Base-by-base conservation (phyloP, 306 rosid species). In the Vachellia pachyceras region DNA sequence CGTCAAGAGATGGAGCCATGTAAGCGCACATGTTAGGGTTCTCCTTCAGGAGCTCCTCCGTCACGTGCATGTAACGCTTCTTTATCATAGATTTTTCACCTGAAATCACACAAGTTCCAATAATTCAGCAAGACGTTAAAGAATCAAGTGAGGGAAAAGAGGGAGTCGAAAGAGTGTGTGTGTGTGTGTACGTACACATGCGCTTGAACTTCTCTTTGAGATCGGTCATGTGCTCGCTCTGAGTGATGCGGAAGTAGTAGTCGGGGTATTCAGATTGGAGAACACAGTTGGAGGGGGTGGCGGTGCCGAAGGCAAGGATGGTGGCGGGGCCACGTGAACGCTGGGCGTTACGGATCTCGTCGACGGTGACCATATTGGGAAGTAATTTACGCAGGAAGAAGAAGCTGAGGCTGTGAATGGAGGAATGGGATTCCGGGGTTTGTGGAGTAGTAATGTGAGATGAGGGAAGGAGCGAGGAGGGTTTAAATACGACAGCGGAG, bases 1-100 rank as follows among this genome's bases (percentile, higher is more conserved):
- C 88, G 63, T 90, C 94, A 4, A 90, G 55, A 1, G 94, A 90
- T 3, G 94, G 92, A 0, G 88, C 94, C 94, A 88, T 88, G 86
- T 86, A 90, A 0, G 49, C 92, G 13, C 87, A 83, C 85, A 90
- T 77, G 60, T 79, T 83, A 0, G 89, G 88, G 29, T 88, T 90
- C 63, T 90, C 90, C 18, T 67, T 75, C 29, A 90, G 61, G 57
- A 86, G 71, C 1, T 90, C 89, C 73, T 90, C 94, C 0, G 87
- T 87, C 18, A 90, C 0, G 71, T 87, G 75, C 94, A 90, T 86
- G 80, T 90, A 85, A 0, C 94, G 88, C 73, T 90, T 90, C 64
- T 46, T 87, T 35, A 90, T 90, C 92, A 88, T 90, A 1, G 94
- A 90, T 49, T 82, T 88, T 0, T 90, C 94, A 57, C 94, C 94